phyloP scores from a whole-genome alignment of 805 yeast species.

The Cyberlindnera maritima region DNA sequence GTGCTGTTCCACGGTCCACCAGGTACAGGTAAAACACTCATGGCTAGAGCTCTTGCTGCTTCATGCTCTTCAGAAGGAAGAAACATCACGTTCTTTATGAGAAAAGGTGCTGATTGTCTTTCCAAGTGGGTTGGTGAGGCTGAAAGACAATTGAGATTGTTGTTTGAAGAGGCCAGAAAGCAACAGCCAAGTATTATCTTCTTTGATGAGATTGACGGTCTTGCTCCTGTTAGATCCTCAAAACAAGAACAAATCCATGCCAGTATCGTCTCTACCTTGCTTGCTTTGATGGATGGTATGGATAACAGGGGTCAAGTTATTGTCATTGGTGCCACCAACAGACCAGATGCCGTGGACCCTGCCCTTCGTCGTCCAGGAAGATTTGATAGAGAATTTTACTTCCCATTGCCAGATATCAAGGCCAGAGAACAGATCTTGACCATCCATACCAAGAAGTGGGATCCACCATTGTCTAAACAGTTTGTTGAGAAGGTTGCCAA shows the following conservation, averaged over 20 bases:
- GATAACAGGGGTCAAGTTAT: conserved; percentile 97
- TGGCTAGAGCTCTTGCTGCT: conserved; percentile 97
- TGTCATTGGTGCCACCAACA: conserved; percentile 95
- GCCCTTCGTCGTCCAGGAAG: conserved; percentile 96
- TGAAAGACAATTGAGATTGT: conserved; percentile 83
- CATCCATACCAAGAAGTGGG: conserved; percentile 90
- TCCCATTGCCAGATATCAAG: conserved; percentile 82
- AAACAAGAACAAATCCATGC: conserved; percentile 99
- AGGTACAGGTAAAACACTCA: conserved; percentile 96
- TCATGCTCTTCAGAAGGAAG: conserved; percentile 82
- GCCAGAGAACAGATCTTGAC: conserved; percentile 77
- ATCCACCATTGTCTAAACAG: conserved; percentile 57
- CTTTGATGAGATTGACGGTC: conserved; percentile 96
- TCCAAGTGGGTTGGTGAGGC: conserved; percentile 99
- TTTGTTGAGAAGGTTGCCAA: conserved; percentile 69
- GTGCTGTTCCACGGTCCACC: conserved; percentile 98
- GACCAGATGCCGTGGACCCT: conserved; percentile 98
- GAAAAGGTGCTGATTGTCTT: conserved; percentile 96
- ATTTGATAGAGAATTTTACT: conserved; percentile 94
- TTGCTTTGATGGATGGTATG: conserved; percentile 99
- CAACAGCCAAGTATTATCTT: conserved; percentile 95
- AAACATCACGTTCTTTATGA: conserved; percentile 94
- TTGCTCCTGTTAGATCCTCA: conserved; percentile 96
- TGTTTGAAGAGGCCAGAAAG: conserved; percentile 94
- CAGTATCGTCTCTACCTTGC: conserved; percentile 88